A percentile compares a stretch with the other conserved stretches of the same genome.
Evolutionary conservation across 2,329 filamentous ascomycete genomes (phyloP).

Genomic region (Cylindrodendrum hubeiense): DNA sequence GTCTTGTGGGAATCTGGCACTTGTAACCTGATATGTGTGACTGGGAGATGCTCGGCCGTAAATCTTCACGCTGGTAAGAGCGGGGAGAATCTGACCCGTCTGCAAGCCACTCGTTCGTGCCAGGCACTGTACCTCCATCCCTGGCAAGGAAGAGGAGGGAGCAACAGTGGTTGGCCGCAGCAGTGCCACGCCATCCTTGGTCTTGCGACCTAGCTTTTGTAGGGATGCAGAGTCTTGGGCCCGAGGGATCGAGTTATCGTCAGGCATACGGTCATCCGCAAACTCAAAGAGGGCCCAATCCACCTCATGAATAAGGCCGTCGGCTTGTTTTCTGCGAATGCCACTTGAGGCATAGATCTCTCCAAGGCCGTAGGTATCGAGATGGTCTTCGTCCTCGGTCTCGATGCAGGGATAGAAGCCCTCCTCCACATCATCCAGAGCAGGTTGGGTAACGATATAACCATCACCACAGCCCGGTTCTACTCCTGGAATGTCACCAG

Average conservation of each 20-base stretch:
- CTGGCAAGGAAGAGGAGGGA: slow-evolving; percentile 73
- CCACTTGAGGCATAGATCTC: slow-evolving; percentile 92
- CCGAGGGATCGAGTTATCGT: slow-evolving; percentile 76
- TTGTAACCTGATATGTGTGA: slow-evolving; percentile 73
- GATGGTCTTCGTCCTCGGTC: slow-evolving; percentile 82
- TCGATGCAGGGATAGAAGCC: slow-evolving; percentile 84
- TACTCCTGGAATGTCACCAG: slow-evolving; percentile 83
- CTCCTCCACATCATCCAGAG: slow-evolving; percentile 86
- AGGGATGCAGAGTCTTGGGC: slow-evolving; percentile 28
- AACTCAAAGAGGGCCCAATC: slow-evolving; percentile 96
- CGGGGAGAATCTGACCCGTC: slow-evolving; percentile 80
- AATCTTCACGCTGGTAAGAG: slow-evolving; percentile 87
- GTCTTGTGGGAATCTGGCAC: slow-evolving; percentile 45
- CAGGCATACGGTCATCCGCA: slow-evolving; percentile 75
- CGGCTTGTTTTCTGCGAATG: slow-evolving; percentile 79
- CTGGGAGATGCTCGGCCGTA: slow-evolving; percentile 86
- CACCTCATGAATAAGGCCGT: slow-evolving; percentile 86
- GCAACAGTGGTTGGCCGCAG: slow-evolving; percentile 70
- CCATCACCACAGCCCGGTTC: slow-evolving; percentile 80
- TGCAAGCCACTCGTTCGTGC: slow-evolving; percentile 89
- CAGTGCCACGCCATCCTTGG: slow-evolving; percentile 46
- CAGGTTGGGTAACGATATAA: slow-evolving; percentile 90
- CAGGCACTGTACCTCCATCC: slow-evolving; percentile 86
- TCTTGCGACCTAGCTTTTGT: slow-evolving; percentile 18
- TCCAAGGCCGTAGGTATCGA: slow-evolving; percentile 84